phyloP scores from a whole-genome alignment of 2,329 filamentous ascomycete genomes.

The Chaetomium strumarium region DNA sequence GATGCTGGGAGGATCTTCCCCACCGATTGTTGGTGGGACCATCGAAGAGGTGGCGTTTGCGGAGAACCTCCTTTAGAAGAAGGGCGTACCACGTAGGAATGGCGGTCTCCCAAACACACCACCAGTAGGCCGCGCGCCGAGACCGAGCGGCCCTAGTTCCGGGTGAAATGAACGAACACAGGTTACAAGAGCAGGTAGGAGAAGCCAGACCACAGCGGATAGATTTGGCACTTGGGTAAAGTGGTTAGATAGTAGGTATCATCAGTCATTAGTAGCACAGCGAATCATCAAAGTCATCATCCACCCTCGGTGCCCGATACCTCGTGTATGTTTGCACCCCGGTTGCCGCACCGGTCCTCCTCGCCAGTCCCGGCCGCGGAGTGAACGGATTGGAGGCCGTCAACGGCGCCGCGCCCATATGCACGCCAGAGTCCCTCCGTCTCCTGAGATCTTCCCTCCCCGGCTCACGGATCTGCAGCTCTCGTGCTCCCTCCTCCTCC shows the following conservation, averaged over 20 bases:
- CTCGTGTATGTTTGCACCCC: neutral
- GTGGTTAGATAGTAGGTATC: neutral
- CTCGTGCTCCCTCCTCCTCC: neutral
- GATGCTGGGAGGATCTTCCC: neutral
- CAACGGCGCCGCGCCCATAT: neutral
- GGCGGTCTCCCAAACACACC: neutral
- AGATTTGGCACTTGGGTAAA: neutral
- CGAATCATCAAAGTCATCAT: neutral
- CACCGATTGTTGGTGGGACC: neutral
- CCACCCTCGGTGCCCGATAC: neutral
- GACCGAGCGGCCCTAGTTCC: no score
- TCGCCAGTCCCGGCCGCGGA: constrained; percentile 4
- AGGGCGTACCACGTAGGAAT: neutral
- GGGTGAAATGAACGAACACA: neutral
- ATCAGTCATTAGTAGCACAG: neutral
- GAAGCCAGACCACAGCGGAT: neutral
- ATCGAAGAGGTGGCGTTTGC: neutral
- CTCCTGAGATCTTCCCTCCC: neutral
- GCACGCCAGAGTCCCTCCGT: constrained; percentile 5
- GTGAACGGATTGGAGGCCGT: constrained; percentile 7
- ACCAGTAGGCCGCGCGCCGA: neutral
- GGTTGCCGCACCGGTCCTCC: neutral
- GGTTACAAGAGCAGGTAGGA: neutral
- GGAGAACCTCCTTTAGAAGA: neutral
- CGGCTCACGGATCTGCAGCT: neutral